Conservation (phyloP, 768 basidiomycete species). For the Boletus speciosus region DNA sequence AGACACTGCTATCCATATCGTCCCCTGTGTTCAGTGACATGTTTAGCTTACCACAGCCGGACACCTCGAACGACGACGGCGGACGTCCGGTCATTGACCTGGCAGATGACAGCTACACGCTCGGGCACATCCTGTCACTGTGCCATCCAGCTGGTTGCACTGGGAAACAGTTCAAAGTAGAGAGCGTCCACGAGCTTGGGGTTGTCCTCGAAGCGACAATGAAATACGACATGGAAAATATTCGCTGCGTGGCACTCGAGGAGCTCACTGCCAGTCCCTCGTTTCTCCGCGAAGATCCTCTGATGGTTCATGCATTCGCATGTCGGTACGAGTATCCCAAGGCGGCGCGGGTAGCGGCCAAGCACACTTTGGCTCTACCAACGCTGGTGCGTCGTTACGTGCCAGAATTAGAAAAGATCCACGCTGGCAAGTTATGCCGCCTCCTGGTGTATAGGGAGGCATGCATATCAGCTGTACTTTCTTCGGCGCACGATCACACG, state of each 20-base stretch:
- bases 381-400: background rate
- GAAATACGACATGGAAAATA: slow-evolving; percentile 18
- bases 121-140: slow-evolving; percentile 6
- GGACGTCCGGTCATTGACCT: slow-evolving; percentile 7
- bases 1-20: slow-evolving; percentile 1
- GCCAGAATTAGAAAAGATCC: slow-evolving; percentile 12
- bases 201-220: slow-evolving; percentile 5
- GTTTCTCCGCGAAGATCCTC: slow-evolving; percentile 2
- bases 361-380: slow-evolving; percentile 6
- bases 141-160: slow-evolving; percentile 6
- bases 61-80: background rate
- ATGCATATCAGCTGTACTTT: background rate
- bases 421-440: slow-evolving; percentile 1
- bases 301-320: slow-evolving; percentile 10
- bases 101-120: slow-evolving; percentile 7
- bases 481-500: slow-evolving; percentile 3
- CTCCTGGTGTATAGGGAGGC: slow-evolving; percentile 12
- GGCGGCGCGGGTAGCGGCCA: slow-evolving; percentile 8
- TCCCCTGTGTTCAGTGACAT: slow-evolving; percentile 15
- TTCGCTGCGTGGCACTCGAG: background rate
- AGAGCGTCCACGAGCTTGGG: background rate
- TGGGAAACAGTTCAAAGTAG: background rate
- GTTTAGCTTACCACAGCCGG: slow-evolving; percentile 13
- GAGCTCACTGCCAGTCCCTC: background rate
- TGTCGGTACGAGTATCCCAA: slow-evolving; percentile 3